A percentile compares a stretch with the other conserved stretches of the same genome.
Conservation (phyloP, 352 stramenopile species). For the Phytophthora ohioensis region DNA sequence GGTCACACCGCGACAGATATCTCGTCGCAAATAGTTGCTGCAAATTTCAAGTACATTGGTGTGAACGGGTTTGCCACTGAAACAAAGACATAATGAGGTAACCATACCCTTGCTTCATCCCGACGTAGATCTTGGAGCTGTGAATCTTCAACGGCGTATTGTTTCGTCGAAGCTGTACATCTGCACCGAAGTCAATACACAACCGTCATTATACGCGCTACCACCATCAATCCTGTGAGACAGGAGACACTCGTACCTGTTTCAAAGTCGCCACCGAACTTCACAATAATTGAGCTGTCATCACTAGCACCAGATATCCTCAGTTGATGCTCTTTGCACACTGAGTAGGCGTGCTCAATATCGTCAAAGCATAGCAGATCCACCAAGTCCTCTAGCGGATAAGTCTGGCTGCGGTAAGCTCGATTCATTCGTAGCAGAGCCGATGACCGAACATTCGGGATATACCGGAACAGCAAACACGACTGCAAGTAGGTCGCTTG, state of each 20-base stretch:
- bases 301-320: slow-evolving; percentile 52
- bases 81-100: background rate
- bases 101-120: slow-evolving; percentile 84
- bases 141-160: slow-evolving; percentile 69
- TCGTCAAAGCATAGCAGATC: slow-evolving; percentile 86
- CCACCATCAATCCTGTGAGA: background rate
- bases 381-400: slow-evolving; percentile 68
- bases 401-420: slow-evolving; percentile 74
- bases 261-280: slow-evolving; percentile 82
- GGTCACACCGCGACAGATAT: slow-evolving; percentile 85
- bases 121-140: slow-evolving; percentile 74
- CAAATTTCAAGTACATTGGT: slow-evolving; percentile 2
- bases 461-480: slow-evolving; percentile 85
- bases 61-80: background rate
- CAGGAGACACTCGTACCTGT: slow-evolving; percentile 53
- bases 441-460: slow-evolving; percentile 76
- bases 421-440: slow-evolving; percentile 86
- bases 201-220: slow-evolving; percentile 9
- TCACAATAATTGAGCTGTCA: slow-evolving; percentile 63
- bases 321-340: slow-evolving; percentile 78
- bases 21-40: slow-evolving; percentile 70
- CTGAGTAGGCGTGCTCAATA: slow-evolving; percentile 67
- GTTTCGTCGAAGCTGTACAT: slow-evolving; percentile 71
- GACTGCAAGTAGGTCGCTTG: slow-evolving; percentile 85
- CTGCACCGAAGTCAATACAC: slow-evolving; percentile 34